Base-by-base conservation (phyloP, 805 yeast genomes). In the Yamadazyma sp. region DNA sequence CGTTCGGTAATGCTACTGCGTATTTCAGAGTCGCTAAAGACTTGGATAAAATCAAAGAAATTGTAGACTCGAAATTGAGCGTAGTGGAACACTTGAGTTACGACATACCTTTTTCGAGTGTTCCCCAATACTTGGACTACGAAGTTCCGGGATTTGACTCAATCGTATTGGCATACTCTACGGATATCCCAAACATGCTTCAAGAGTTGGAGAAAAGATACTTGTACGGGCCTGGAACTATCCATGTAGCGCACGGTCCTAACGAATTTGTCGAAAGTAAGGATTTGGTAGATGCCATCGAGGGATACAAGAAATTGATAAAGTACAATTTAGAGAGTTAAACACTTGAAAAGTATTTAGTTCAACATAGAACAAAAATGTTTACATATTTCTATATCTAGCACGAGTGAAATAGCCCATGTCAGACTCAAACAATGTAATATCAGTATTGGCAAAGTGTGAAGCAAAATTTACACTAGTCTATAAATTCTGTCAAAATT, bases 151-250 rank as follows among this genome's bases (percentile, higher is more conserved):
- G 85, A 0, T 82, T 82, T 47, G 84, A 80, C 3, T 59, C 66
- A 11, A 59, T 67, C 13, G 60, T 71, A 5, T 55, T 73, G 44
- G 73, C 80, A 1, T 77, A 75, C 48, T 67, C 70, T 16, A 77
- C 83, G 2, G 67, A 62, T 37, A 50, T 62, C 13, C 67, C 67
- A 2, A 48, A 57, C 37, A 50, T 64, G 30, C 31, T 28, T 3
- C 38, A 35, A n/a, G 44, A 49, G 4, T 42, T 60, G 27, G 36
- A 49, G 17, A 45, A 62, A 39, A 62, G 76, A 48, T 80, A 77
- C 48, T 57, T 81, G 6, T 81, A 78, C 47, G 88, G 87, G 0
- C 85, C 87, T 3, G 88, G 88, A 2, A 59, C 79, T 2, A 79
- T 80, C 33, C 64, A 60, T 22, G 78, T 75, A 25, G 85, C 85